phyloP scores from a whole-genome alignment of 2,329 filamentous ascomycete species.

The Sporothrix variecibatus region DNA sequence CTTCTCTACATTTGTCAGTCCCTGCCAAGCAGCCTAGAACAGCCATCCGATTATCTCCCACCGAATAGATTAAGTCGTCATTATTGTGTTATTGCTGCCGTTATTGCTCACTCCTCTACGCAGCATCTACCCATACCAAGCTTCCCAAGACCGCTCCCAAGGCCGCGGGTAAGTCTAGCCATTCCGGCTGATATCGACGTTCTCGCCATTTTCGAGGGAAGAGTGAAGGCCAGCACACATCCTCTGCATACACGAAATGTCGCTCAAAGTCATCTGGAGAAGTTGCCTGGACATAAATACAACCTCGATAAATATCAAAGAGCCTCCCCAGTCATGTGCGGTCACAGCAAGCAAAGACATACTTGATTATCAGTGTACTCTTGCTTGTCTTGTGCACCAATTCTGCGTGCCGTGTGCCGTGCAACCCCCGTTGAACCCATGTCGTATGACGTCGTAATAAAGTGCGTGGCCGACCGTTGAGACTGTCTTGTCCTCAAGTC shows the following conservation, averaged over 20 bases:
- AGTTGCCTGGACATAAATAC: not conserved
- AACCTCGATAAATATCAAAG: not conserved
- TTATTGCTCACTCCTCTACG: not conserved
- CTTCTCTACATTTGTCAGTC: no score
- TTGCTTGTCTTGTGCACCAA: not conserved
- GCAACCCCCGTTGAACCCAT: not conserved
- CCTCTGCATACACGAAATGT: not conserved
- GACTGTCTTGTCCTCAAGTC: not conserved
- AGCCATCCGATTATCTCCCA: not conserved
- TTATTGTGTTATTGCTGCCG: not conserved
- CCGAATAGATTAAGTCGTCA: not conserved
- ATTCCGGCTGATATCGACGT: conserved; percentile 3
- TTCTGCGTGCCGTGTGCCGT: conserved; percentile 1
- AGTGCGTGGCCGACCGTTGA: not conserved
- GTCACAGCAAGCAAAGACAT: not conserved
- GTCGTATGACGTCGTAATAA: conserved; percentile 7
- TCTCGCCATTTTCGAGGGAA: no score
- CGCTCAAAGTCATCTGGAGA: not conserved
- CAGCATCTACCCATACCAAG: not conserved
- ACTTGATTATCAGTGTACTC: not conserved
- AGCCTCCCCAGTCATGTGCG: not conserved
- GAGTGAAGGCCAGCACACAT: no score
- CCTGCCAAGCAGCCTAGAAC: not conserved
- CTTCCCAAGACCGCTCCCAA: not conserved
- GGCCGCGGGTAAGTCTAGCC: not conserved